These are phyloP conservation scores for Phytophthora fragariae DNA, from an alignment of 352 stramenopile species.

Conservation along the genomic window DNA sequence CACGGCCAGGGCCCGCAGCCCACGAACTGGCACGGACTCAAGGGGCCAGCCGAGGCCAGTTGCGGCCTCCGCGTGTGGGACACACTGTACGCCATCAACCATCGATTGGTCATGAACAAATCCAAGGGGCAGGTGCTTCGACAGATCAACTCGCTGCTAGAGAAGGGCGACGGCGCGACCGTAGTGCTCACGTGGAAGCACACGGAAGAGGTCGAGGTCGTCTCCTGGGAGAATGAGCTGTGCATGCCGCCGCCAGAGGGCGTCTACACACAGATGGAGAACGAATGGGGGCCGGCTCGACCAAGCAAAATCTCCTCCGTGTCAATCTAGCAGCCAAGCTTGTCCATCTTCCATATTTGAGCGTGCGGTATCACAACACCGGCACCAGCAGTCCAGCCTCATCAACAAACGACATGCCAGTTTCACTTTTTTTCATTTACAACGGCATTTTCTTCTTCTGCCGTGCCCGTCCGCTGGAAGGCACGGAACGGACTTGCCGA, in stretches of 20 bases:
- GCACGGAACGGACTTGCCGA: conserved; percentile 16
- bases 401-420: conserved; percentile 33
- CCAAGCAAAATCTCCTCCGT: conserved; percentile 88
- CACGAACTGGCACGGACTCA: conserved; percentile 75
- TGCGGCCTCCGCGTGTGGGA: conserved; percentile 78
- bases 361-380: background rate
- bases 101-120: conserved; percentile 89
- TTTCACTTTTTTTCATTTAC: conserved; percentile 39
- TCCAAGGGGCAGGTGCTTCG: conserved; percentile 84
- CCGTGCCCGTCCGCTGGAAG: conserved; percentile 21
- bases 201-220: conserved; percentile 76
- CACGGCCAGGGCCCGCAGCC: conserved; percentile 66
- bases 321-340: conserved; percentile 67
- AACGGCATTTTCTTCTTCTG: conserved; percentile 30
- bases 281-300: conserved; percentile 84
- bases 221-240: conserved; percentile 81
- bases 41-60: conserved; percentile 78
- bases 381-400: conserved; percentile 19
- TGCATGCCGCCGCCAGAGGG: conserved; percentile 82
- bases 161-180: conserved; percentile 73
- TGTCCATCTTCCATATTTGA: conserved; percentile 31
- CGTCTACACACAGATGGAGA: conserved; percentile 83
- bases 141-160: conserved; percentile 79
- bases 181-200: conserved; percentile 88
- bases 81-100: conserved; percentile 88